These are phyloP conservation scores for Sequoia sempervirens DNA, from an alignment of 75 land plant genomes.

Conservation along the genomic window DNA sequence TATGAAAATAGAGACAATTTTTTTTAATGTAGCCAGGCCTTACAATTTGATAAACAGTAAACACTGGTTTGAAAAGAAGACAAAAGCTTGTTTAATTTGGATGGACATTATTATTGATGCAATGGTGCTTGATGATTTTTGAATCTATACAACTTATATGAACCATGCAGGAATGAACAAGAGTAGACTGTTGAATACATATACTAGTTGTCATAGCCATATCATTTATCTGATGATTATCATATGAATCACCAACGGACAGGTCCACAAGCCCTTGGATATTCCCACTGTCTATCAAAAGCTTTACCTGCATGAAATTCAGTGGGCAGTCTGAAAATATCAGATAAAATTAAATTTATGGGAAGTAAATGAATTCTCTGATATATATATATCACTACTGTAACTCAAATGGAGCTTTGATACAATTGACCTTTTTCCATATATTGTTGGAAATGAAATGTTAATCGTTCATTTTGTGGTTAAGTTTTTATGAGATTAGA, in stretches of 20 bases:
- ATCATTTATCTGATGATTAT: too few species aligned
- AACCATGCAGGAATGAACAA: conserved; percentile 55
- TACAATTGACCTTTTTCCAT: too few species aligned
- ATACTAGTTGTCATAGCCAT: too few species aligned
- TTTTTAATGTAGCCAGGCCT: background rate
- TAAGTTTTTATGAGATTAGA: too few species aligned
- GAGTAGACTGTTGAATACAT: too few species aligned
- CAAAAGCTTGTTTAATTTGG: background rate
- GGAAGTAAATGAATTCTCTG: background rate
- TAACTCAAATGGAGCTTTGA: too few species aligned
- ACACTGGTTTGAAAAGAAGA: background rate
- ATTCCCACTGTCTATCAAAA: conserved; percentile 46
- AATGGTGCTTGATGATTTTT: background rate
- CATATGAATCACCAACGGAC: too few species aligned
- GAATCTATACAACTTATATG: conserved; percentile 26
- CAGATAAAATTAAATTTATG: background rate
- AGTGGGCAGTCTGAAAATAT: background rate
- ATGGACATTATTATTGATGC: too few species aligned
- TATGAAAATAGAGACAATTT: background rate
- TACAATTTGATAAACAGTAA: background rate
- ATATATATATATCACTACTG: background rate
- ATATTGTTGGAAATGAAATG: background rate
- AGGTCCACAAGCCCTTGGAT: too few species aligned
- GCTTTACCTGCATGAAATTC: conserved; percentile 54
- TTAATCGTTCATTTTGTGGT: background rate